Conservation (phyloP, 208 protist species). For the Wallacemonas sp. region DNA sequence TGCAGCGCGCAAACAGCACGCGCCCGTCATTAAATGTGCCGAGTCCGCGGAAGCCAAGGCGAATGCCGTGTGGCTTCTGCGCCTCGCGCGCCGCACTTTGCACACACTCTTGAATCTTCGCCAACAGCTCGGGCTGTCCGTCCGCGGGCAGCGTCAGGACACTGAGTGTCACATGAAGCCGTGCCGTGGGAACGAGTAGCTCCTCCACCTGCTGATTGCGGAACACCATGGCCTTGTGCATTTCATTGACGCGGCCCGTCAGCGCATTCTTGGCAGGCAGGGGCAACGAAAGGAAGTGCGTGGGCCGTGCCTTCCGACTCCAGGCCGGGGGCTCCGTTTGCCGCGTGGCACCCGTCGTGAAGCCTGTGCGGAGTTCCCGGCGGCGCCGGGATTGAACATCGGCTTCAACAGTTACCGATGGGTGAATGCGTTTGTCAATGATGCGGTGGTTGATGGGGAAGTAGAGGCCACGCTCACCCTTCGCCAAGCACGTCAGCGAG, state of each 20-base stretch:
- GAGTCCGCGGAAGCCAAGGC: slow-evolving; percentile 74
- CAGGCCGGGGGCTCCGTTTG: slow-evolving; percentile 66
- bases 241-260: slow-evolving; percentile 53
- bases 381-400: slow-evolving; percentile 81
- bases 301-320: slow-evolving; percentile 55
- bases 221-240: slow-evolving; percentile 76
- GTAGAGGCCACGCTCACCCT: slow-evolving; percentile 71
- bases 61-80: slow-evolving; percentile 42
- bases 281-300: slow-evolving; percentile 83
- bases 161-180: slow-evolving; percentile 83
- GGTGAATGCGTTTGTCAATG: slow-evolving; percentile 60
- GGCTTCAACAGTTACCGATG: slow-evolving; percentile 38
- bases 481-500: slow-evolving; percentile 20
- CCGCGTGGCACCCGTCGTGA: slow-evolving; percentile 75
- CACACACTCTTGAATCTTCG: slow-evolving; percentile 36
- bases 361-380: slow-evolving; percentile 70
- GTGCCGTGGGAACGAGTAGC: slow-evolving; percentile 63
- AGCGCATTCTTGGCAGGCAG: slow-evolving; percentile 61
- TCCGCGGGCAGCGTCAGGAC: slow-evolving; percentile 56
- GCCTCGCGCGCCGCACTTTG: slow-evolving; percentile 36
- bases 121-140: slow-evolving; percentile 18
- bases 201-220: slow-evolving; percentile 40
- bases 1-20: slow-evolving; percentile 73
- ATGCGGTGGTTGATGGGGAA: slow-evolving; percentile 90
- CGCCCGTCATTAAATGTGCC: slow-evolving; percentile 78